Percentiles rank a stretch among this genome's conserved stretches.
phyloP scores from a whole-genome alignment of 1,284 basidiomycete genomes.

The Phellopilus nigrolimitatus region DNA sequence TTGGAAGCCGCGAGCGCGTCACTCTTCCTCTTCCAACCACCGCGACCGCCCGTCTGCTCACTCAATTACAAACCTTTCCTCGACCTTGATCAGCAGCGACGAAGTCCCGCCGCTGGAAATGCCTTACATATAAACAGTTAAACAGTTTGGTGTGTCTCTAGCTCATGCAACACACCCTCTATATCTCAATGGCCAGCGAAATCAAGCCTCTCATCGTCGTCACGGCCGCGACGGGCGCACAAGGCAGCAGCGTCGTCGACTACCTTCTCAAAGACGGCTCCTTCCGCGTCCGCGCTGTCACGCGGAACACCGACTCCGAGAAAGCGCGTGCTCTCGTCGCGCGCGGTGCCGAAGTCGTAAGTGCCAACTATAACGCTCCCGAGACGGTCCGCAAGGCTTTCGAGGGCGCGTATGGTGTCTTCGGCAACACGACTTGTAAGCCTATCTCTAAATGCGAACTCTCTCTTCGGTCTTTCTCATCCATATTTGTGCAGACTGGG shows the following conservation, averaged over 20 bases:
- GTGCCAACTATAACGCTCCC: conserved; percentile 19
- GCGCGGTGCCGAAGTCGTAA: too few species aligned
- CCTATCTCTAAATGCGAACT: neutral
- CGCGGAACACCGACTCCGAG: conserved; percentile 16
- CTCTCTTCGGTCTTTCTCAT: neutral
- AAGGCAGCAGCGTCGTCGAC: conserved; percentile 17
- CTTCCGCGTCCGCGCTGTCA: conserved; percentile 20
- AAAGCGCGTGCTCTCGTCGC: conserved; percentile 8
- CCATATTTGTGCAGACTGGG: conserved; percentile 2
- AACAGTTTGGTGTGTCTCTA: too few species aligned
- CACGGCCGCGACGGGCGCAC: conserved; percentile 14
- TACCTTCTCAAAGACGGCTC: conserved; percentile 18
- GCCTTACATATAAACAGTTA: too few species aligned
- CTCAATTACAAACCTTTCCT: too few species aligned
- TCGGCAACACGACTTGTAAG: conserved; percentile 19
- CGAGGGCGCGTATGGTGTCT: conserved; percentile 19
- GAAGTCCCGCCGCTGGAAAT: too few species aligned
- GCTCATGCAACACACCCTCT: too few species aligned
- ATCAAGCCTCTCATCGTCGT: conserved; percentile 13
- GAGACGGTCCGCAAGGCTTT: conserved; percentile 19
- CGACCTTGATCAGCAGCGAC: too few species aligned
- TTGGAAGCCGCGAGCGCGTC: too few species aligned
- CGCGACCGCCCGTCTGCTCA: too few species aligned
- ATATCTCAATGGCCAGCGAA: neutral
- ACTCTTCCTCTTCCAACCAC: too few species aligned